Evolutionary conservation across 306 rosid genomes (phyloP).

Genomic region (Canavalia ensiformis): DNA sequence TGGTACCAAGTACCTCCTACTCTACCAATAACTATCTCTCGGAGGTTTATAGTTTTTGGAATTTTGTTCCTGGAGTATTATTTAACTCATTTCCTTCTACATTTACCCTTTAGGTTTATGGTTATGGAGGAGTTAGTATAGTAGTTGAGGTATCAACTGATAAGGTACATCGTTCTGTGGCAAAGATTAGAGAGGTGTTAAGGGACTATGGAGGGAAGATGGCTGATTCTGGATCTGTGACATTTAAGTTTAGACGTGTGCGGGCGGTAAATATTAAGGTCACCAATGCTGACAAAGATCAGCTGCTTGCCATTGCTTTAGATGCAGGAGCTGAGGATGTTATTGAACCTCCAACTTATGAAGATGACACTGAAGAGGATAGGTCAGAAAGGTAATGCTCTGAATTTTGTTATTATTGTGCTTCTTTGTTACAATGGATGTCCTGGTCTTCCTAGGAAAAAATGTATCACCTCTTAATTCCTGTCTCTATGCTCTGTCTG

Average conservation of each 20-base stretch:
- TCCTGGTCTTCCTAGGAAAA: slow-evolving; percentile 24
- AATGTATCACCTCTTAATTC: slow-evolving; percentile 14
- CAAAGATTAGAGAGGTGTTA: slow-evolving; percentile 83
- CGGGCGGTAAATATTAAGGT: slow-evolving; percentile 80
- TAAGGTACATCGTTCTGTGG: slow-evolving; percentile 83
- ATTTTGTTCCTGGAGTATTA: slow-evolving; percentile 34
- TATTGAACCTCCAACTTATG: slow-evolving; percentile 81
- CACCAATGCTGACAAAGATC: slow-evolving; percentile 80
- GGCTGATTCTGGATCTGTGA: slow-evolving; percentile 94
- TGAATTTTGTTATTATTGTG: slow-evolving; percentile 27
- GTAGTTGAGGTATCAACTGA: slow-evolving; percentile 95
- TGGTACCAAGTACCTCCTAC: slow-evolving; percentile 27
- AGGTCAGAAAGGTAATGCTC: slow-evolving; percentile 69
- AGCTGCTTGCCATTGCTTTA: slow-evolving; percentile 75
- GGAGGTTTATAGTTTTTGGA: slow-evolving; percentile 22
- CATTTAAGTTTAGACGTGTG: slow-evolving; percentile 85
- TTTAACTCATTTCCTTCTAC: slow-evolving; percentile 8
- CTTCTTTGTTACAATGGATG: slow-evolving; percentile 19
- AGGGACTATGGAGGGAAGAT: slow-evolving; percentile 93
- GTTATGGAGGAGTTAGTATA: slow-evolving; percentile 93
- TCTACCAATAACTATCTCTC: background rate
- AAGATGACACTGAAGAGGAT: slow-evolving; percentile 89
- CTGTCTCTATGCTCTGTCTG: slow-evolving; percentile 32
- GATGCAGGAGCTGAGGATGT: slow-evolving; percentile 97
- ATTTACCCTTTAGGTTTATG: slow-evolving; percentile 72